Conservation (phyloP, 306 rosid genomes). For the Carpinus fangiana region DNA sequence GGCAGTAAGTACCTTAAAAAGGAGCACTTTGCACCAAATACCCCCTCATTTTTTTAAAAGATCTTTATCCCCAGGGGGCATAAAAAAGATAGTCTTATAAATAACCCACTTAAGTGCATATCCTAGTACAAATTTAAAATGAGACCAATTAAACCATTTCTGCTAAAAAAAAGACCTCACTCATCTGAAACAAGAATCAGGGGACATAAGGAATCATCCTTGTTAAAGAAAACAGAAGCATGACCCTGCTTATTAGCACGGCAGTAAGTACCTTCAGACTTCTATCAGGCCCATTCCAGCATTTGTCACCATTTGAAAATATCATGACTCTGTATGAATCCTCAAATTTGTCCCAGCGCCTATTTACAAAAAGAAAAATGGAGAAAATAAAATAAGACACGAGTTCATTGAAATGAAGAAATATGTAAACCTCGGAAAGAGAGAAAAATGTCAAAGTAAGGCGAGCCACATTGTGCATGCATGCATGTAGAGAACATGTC, state of each 20-base stretch:
- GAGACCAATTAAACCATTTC: not conserved
- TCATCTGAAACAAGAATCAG: not conserved
- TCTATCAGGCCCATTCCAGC: slow-evolving; percentile 99
- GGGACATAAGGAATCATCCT: not conserved
- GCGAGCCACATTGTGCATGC: not conserved
- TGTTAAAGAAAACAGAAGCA: slow-evolving; percentile 6
- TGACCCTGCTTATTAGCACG: not conserved
- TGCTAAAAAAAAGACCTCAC: not conserved
- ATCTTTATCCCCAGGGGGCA: not conserved
- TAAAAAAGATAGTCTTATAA: not conserved
- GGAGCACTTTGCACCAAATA: not conserved
- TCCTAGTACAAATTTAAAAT: not conserved
- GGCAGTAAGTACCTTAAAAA: slow-evolving; percentile 51
- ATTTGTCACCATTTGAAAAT: slow-evolving; percentile 81
- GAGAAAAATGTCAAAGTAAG: not conserved
- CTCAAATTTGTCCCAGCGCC: slow-evolving; percentile 96
- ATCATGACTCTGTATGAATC: slow-evolving; percentile 77
- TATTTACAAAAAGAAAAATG: slow-evolving; percentile 30
- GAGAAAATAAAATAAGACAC: not conserved
- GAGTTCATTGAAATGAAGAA: slow-evolving; percentile 6
- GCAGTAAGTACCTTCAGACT: slow-evolving; percentile 77
- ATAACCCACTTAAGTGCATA: not conserved
- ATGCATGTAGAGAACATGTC: no score
- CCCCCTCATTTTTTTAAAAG: not conserved
- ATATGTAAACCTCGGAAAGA: not conserved